Evolutionary conservation across 2,329 filamentous ascomycete species (phyloP).

Genomic region (Hypoxylon sp.): DNA sequence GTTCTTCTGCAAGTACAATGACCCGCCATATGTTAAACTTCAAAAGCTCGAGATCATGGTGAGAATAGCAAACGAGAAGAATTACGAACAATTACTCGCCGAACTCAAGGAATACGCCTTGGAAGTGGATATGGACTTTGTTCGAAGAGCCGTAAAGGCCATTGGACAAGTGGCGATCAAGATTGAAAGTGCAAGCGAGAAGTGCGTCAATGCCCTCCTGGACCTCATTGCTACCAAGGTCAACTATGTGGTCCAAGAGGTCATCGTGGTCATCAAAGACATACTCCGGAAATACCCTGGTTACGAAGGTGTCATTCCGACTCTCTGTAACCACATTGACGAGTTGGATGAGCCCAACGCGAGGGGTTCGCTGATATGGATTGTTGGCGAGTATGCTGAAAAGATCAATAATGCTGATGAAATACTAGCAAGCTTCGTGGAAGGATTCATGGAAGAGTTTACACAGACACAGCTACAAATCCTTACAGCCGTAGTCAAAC

Average conservation of each 20-base stretch:
- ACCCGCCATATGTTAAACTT: slow-evolving; percentile 96
- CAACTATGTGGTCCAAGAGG: slow-evolving; percentile 99
- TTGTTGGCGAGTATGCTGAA: slow-evolving; percentile 98
- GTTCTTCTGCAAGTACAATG: slow-evolving; percentile 99
- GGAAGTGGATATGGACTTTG: slow-evolving; percentile 99
- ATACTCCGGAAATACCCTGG: slow-evolving; percentile 98
- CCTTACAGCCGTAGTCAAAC: slow-evolving; percentile 94
- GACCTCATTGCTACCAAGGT: slow-evolving; percentile 98
- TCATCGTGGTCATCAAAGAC: slow-evolving; percentile 98
- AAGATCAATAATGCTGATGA: slow-evolving; percentile 99
- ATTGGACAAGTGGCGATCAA: slow-evolving; percentile 99
- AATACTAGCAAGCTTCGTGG: slow-evolving; percentile 91
- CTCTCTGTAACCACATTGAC: slow-evolving; percentile 95
- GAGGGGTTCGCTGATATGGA: slow-evolving; percentile 94
- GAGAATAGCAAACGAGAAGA: slow-evolving; percentile 96
- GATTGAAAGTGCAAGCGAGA: slow-evolving; percentile 94
- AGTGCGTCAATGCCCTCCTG: slow-evolving; percentile 92
- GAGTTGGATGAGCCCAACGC: slow-evolving; percentile 96
- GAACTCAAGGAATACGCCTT: slow-evolving; percentile 98
- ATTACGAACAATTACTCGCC: slow-evolving; percentile 93
- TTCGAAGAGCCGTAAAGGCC: slow-evolving; percentile 91
- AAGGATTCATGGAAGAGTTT: slow-evolving; percentile 95
- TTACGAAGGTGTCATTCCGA: slow-evolving; percentile 97
- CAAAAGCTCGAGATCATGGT: slow-evolving; percentile 99
- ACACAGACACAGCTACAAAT: slow-evolving; percentile 99